Base-by-base conservation (phyloP, 2,329 filamentous ascomycete genomes). In the Herpotrichia juniperi region DNA sequence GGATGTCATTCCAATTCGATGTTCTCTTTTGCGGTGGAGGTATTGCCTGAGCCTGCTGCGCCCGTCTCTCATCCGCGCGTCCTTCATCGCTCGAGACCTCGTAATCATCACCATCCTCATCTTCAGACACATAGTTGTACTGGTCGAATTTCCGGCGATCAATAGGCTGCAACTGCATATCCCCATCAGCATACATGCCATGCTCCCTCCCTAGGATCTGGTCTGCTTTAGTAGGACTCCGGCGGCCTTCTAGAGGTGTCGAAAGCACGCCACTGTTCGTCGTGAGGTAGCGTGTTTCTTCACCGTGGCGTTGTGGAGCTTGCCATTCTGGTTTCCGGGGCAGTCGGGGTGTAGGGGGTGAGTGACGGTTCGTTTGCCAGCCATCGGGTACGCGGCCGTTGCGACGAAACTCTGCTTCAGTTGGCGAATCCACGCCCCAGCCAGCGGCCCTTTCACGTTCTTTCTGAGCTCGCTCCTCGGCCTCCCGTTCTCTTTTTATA, bases 361-460 rank as follows among this genome's bases (percentile, higher is more conserved):
- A 63, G 47, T 63, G 56, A 40, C 59, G 62, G 40, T 66, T 64
- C 10, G 59, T 56, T 45, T 67, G 67, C 68, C 68, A 72, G 45
- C 66, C 66, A 2, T 68, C 62, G 10, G 66, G 58, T 1, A 58
- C 57, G 24, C 66, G 59, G 32, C 61, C 63, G 28, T 58, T 61
- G 16, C 68, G 62, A 52, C 64, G 67, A 47, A 73, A 72, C 16
- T 73, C 71, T 48, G 64, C 56, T 60, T 74, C 71, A 46, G 69
- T 74, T 42, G 71, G 71, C 37, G 69, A 71, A 57, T 74, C 72
- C 31, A 73, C 54, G 28, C 87, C 87, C 87, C 88, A 90, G 28
- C 88, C 88, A 12, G 87, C 87, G 24, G 79, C 83, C 16, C 82
- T 76, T 71, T 91, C 88, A 49, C 87, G 78, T 53, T 81, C 78